A percentile compares a stretch with the other conserved stretches of the same genome.
phyloP scores from a whole-genome alignment of 2,329 filamentous ascomycete genomes.

The Juglanconis oblonga region DNA sequence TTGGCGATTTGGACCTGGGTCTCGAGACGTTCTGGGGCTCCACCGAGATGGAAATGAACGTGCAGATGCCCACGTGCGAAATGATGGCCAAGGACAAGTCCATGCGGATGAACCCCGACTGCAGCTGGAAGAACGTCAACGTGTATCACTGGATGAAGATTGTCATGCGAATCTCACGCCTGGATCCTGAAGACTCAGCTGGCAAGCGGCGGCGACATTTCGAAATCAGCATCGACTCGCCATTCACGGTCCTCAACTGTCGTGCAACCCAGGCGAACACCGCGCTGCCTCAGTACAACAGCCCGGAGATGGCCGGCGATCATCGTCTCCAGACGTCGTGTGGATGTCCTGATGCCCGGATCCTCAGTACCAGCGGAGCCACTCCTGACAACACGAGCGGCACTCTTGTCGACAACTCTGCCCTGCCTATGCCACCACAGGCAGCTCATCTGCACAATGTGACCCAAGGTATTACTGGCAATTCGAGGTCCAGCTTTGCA shows the following conservation, averaged over 20 bases:
- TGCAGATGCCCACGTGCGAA: slow-evolving; percentile 85
- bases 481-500: slow-evolving; percentile 6
- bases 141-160: slow-evolving; percentile 99
- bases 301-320: slow-evolving; percentile 49
- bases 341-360: slow-evolving; percentile 51
- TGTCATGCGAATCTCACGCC: slow-evolving; percentile 85
- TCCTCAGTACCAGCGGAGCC: slow-evolving; percentile 51
- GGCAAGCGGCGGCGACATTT: slow-evolving; percentile 79
- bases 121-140: slow-evolving; percentile 89
- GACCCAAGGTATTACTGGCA: slow-evolving; percentile 15
- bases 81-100: slow-evolving; percentile 73
- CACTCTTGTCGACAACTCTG: slow-evolving; percentile 38
- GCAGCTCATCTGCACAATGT: slow-evolving; percentile 49
- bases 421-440: slow-evolving; percentile 49
- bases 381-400: slow-evolving; percentile 60
- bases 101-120: slow-evolving; percentile 76
- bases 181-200: slow-evolving; percentile 72
- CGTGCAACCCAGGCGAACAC: slow-evolving; percentile 91
- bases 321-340: slow-evolving; percentile 47
- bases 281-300: slow-evolving; percentile 73
- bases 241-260: slow-evolving; percentile 89
- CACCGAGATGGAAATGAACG: slow-evolving; percentile 92
- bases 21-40: slow-evolving; percentile 75
- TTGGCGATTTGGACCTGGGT: slow-evolving; percentile 73
- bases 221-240: slow-evolving; percentile 94